Percentiles rank a stretch among this genome's conserved stretches.
Evolutionary conservation across 306 rosid species (phyloP).

Genomic region (Medicago ruthenica): DNA sequence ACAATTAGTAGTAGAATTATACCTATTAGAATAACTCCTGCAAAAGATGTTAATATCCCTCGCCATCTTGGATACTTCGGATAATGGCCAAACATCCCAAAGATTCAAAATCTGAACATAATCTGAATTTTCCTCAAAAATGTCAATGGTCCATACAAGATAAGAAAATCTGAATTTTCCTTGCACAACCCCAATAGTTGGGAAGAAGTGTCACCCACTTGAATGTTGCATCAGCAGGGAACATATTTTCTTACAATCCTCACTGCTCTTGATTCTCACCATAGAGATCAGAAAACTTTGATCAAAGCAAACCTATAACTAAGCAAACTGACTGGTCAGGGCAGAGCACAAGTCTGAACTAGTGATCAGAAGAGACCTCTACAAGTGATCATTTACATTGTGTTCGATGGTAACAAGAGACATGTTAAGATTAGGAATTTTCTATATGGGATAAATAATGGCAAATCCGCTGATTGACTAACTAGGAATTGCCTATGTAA

Average conservation of each 20-base stretch:
- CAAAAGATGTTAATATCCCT: constrained; percentile 42
- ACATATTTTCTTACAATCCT: constrained; percentile 44
- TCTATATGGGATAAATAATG: constrained; percentile 17
- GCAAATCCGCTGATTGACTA: neutral
- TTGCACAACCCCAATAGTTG: constrained; percentile 47
- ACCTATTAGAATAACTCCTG: constrained; percentile 50
- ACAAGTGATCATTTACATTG: neutral
- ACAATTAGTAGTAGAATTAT: constrained; percentile 31
- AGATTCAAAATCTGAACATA: constrained; percentile 51
- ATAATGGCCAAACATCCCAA: constrained; percentile 55
- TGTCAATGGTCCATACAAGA: constrained; percentile 62
- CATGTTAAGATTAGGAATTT: neutral
- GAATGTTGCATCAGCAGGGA: constrained; percentile 55
- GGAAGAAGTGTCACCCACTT: constrained; percentile 59
- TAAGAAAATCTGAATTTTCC: constrained; percentile 47
- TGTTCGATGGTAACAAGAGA: neutral
- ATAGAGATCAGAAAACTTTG: constrained; percentile 45
- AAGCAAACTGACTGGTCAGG: constrained; percentile 16
- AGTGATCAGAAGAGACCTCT: constrained; percentile 26
- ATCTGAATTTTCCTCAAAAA: constrained; percentile 46
- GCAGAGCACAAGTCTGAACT: neutral
- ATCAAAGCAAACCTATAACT: constrained; percentile 50
- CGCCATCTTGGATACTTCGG: constrained; percentile 40
- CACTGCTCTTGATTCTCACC: constrained; percentile 39
- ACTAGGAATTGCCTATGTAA: constrained; percentile 5